Conservation (phyloP, 2,329 filamentous ascomycete species). For the Fusarium mexicanum region DNA sequence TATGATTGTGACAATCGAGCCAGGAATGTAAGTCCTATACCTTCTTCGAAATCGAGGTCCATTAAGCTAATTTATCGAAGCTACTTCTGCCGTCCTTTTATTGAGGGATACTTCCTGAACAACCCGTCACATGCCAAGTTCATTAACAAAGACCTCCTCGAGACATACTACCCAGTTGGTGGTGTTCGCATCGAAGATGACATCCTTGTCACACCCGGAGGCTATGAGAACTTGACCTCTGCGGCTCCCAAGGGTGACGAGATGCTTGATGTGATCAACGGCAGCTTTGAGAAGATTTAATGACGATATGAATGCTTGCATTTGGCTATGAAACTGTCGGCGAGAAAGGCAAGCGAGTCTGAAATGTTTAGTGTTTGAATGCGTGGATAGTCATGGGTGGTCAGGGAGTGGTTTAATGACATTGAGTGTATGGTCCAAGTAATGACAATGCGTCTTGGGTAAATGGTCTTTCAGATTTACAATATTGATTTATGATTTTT, state of each 20-base stretch:
- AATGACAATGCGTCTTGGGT: constrained; percentile 7
- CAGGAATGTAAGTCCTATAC: constrained; percentile 66
- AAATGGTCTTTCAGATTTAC: neutral
- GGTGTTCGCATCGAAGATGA: constrained; percentile 95
- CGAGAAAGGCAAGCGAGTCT: neutral
- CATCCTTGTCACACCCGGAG: constrained; percentile 79
- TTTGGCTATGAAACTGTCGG: neutral
- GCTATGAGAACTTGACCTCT: constrained; percentile 84
- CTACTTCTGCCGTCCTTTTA: constrained; percentile 79
- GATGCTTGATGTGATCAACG: constrained; percentile 70
- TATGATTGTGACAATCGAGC: constrained; percentile 83
- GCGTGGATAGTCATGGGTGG: neutral
- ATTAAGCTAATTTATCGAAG: constrained; percentile 48
- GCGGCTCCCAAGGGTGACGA: constrained; percentile 78
- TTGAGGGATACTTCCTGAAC: constrained; percentile 74
- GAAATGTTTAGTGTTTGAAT: constrained; percentile 1
- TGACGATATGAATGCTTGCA: neutral
- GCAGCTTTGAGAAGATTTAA: constrained; percentile 43
- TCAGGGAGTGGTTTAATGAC: neutral
- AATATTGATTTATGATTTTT: constrained; percentile 8
- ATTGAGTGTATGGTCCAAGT: neutral
- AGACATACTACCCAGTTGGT: constrained; percentile 79
- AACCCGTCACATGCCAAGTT: constrained; percentile 67
- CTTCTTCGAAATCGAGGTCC: neutral
- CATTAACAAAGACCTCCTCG: constrained; percentile 72